Base-by-base conservation (phyloP, 2,329 filamentous ascomycete species). In the Magnaporthales sp. region DNA sequence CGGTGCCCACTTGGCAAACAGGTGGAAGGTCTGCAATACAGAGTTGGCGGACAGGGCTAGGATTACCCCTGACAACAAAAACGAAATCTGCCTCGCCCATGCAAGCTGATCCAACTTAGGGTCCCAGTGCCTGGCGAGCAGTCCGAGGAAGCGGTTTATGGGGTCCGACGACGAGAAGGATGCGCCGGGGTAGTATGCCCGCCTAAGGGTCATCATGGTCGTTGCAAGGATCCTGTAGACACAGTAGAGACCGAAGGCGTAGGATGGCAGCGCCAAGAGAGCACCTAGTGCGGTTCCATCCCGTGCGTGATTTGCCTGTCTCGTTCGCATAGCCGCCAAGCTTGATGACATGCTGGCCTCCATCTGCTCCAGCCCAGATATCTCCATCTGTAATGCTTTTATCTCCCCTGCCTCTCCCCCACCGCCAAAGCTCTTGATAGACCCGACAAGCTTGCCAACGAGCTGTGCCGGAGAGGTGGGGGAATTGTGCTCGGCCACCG, bases 61-160 rank as follows among this genome's bases (percentile, higher is more conserved):
- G 75, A 96, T 95, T 64, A 93, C 86, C 22, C 92, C 92, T 8
- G 89, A 92, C 4, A 96, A 83, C 26, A 92, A 80, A 77, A 96
- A 96, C 68, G 90, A 92, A 70, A 96, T 93, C 73, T 92, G 91
- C 31, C 91, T 89, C 26, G 91, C 89, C 91, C 92, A 96, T 10
- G 91, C 90, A 11, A 87, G 84, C 73, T 92, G 91, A 77, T 96
- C 91, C 29, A 96, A 84, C 68, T 89, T 86, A 2, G 91, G 91
- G 74, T 96, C 91, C 86, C 91, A 93, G 78, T 96, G 91, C 67
- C 90, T 89, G 4, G 91, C 91, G 22, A 96, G 79, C 13, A 96
- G 82, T 5, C 91, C 91, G 9, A 96, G 85, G 68, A 94, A 84
- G 70, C 92, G 90, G 78, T 91, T 96, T 74, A 96, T 91, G 0